Percentiles rank a stretch among this genome's conserved stretches.
Evolutionary conservation across 768 basidiomycete species (phyloP).

Genomic region (Ramaria sp.): DNA sequence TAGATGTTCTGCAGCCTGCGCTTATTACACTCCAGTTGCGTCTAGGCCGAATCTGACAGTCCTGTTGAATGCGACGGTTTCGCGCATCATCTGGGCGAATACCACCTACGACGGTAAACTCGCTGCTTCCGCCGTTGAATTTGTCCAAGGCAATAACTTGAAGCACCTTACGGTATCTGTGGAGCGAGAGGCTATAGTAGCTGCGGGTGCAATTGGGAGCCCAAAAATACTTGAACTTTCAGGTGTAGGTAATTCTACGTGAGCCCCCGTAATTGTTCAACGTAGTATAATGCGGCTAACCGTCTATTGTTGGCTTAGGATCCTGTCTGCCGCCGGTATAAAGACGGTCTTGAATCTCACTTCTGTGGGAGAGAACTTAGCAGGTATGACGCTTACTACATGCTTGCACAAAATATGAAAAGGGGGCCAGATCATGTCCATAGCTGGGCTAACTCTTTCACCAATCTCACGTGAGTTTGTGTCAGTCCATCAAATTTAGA

Average conservation of each 20-base stretch:
- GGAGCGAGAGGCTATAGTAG: slow-evolving; percentile 25
- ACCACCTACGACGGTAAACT: background rate
- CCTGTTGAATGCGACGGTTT: slow-evolving; percentile 3
- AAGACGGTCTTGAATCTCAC: slow-evolving; percentile 5
- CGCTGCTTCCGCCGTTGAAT: slow-evolving; percentile 1
- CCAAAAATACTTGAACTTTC: slow-evolving; percentile 27
- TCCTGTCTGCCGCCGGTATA: background rate
- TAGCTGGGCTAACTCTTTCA: slow-evolving; percentile 9
- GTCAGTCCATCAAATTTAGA: background rate
- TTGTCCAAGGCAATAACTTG: slow-evolving; percentile 13
- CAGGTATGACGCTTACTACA: background rate
- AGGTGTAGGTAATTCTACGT: slow-evolving; percentile 24
- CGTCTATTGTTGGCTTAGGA: slow-evolving; percentile 19
- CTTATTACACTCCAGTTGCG: slow-evolving; percentile 1
- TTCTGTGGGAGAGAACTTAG: slow-evolving; percentile 8
- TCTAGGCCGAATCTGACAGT: slow-evolving; percentile 3
- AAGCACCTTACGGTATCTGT: slow-evolving; percentile 24
- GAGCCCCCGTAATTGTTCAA: background rate
- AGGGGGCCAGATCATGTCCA: slow-evolving; percentile 9
- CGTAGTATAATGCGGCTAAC: slow-evolving; percentile 12
- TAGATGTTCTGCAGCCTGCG: slow-evolving; percentile 4
- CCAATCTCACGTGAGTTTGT: slow-evolving; percentile 6
- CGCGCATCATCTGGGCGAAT: slow-evolving; percentile 6
- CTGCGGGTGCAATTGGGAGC: slow-evolving; percentile 15
- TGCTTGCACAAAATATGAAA: background rate